Evolutionary conservation across 2,329 filamentous ascomycete species (phyloP), one percentile per base, ranked within the genome.

Genomic region (Amauroascus verrucosus): DNA sequence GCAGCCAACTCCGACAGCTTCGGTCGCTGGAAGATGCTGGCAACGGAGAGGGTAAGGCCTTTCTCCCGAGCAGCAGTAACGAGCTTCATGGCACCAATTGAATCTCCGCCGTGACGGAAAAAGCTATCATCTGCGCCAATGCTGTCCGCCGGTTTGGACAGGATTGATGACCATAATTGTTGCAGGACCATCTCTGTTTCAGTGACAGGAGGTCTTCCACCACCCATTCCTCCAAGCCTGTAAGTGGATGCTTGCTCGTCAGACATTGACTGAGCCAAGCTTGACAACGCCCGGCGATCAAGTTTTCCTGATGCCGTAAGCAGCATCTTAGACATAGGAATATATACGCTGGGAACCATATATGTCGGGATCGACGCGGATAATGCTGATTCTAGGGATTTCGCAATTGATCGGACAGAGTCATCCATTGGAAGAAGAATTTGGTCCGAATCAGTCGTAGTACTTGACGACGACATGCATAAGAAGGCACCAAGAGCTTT

Each of bases 241-340:
- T 57, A 59, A 18, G 40, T 50, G 8, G 48, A 46, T 16, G 54
- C 48, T 28, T 53, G 43, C 18, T 50, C 56, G 24, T 57, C 51
- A 14, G 56, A 51, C 33, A 58, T 35, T 13, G 48, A 32, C 33
- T 58, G 51, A 3, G 51, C 56, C 13, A 41, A 20, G 0, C 63
- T 61, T 5, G 70, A 62, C 3, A 95, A 71, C 1, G 66, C 63
- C 11, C 69, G 63, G 55, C 78, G 79, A 63, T 95, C 82, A 5
- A 85, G 75, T 66, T 95, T 95, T 1, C 85, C 86, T 54, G 86
- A 86, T 0, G 78, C 65, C 0, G 85, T 93, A 60, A 84, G 76
- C 0, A 89, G 88, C 38, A 95, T 74, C 0, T 67, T 64, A 0
- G 80, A 78, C 7, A 95, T 72, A 0, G 86, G 85, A 7, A 96